A percentile compares a stretch with the other conserved stretches of the same genome.
phyloP scores from a whole-genome alignment of 306 rosid genomes.

The Rubus idaeus region DNA sequence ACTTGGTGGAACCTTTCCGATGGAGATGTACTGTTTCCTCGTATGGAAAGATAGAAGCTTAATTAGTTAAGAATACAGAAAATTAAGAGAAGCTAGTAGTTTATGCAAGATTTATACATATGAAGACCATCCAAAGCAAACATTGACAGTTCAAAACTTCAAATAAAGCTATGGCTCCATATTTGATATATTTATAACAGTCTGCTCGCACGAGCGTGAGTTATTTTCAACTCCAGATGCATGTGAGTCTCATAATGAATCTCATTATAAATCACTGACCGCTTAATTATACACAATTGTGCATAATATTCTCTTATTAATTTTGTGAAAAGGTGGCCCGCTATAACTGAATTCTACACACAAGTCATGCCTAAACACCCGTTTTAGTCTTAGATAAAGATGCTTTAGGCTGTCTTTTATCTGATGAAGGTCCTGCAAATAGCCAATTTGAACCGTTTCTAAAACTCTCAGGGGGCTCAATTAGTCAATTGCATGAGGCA shows the following conservation, averaged over 20 bases:
- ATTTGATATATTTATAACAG: not conserved
- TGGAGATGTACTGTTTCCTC: slow-evolving; percentile 19
- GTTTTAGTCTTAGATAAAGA: not conserved
- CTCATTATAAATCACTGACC: not conserved
- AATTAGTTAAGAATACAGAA: not conserved
- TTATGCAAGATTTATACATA: not conserved
- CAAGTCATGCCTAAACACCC: not conserved
- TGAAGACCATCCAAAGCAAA: not conserved
- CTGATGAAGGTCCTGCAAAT: not conserved
- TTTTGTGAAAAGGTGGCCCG: not conserved
- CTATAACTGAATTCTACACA: not conserved
- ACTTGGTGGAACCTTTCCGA: not conserved
- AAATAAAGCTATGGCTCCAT: not conserved
- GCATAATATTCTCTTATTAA: no score
- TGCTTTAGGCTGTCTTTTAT: not conserved
- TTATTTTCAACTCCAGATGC: not conserved
- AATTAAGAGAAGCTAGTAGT: not conserved
- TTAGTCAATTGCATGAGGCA: not conserved
- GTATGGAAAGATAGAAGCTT: not conserved
- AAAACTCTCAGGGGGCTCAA: not conserved
- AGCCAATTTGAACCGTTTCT: not conserved
- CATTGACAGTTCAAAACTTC: not conserved
- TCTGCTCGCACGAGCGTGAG: not conserved
- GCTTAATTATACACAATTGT: not conserved
- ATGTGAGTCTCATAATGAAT: not conserved